Conservation (phyloP, 2,329 filamentous ascomycete genomes). For the Talaromyces sp. region DNA sequence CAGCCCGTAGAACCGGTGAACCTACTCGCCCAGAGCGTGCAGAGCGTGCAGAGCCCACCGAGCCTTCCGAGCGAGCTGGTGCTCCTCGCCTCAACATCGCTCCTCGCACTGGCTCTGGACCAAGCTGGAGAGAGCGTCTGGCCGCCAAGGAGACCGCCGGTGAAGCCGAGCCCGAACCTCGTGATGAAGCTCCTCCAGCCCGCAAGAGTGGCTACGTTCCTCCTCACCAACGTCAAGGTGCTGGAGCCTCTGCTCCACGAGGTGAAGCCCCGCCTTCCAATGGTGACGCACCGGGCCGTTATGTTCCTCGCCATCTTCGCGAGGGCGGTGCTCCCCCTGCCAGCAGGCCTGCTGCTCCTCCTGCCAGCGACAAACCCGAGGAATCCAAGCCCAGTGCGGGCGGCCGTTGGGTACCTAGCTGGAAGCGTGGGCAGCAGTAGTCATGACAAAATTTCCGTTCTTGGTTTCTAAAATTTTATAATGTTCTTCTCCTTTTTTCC, state of each 20-base stretch:
- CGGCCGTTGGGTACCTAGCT: slow-evolving; percentile 33
- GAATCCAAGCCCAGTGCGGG: slow-evolving; percentile 20
- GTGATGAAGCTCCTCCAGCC: slow-evolving; percentile 24
- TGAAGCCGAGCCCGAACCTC: slow-evolving; percentile 21
- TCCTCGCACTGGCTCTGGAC: slow-evolving; percentile 40
- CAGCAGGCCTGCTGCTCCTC: slow-evolving; percentile 15
- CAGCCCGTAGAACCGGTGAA: slow-evolving; percentile 55
- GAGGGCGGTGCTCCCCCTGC: slow-evolving; percentile 22
- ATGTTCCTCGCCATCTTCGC: slow-evolving; percentile 6
- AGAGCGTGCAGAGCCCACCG: slow-evolving; percentile 2
- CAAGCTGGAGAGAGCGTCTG: slow-evolving; percentile 58
- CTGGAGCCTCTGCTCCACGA: slow-evolving; percentile 24
- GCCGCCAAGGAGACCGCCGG: slow-evolving; percentile 43
- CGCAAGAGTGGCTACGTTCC: slow-evolving; percentile 36
- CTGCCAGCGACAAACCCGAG: slow-evolving; percentile 21
- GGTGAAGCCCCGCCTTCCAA: slow-evolving; percentile 19
- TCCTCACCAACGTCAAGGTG: slow-evolving; percentile 34
- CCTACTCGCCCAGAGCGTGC: slow-evolving; percentile 14
- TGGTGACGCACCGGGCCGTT: slow-evolving; percentile 3
- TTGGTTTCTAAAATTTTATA: slow-evolving; percentile 1
- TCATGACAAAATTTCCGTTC: slow-evolving; percentile 2
- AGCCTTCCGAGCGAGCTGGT: slow-evolving; percentile 29
- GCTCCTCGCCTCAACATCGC: slow-evolving; percentile 54
- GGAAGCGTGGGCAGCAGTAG: slow-evolving; percentile 29
- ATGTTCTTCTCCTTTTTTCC: background rate